phyloP scores from a whole-genome alignment of 1,284 basidiomycete genomes.

The Ceratobasidium theobromae region DNA sequence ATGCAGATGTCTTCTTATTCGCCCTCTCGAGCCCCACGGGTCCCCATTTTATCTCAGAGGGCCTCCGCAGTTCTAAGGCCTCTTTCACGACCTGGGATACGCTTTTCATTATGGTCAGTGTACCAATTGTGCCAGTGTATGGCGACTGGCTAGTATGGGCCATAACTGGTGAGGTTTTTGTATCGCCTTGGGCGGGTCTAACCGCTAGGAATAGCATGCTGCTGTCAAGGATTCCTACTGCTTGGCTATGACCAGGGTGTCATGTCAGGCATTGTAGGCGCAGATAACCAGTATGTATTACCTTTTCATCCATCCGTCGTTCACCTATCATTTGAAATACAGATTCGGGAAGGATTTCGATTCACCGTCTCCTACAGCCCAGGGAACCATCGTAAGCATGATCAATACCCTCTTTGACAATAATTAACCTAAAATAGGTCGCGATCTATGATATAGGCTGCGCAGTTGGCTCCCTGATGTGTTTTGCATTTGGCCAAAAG shows the following conservation, averaged over 20 bases:
- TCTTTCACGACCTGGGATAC: not conserved
- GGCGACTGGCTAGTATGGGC: slow-evolving; percentile 46
- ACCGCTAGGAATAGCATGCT: slow-evolving; percentile 43
- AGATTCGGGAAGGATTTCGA: slow-evolving; percentile 49
- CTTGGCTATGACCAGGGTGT: slow-evolving; percentile 53
- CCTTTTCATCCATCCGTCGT: too few relatives aligned
- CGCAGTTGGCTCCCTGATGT: slow-evolving; percentile 24
- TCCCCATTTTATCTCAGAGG: not conserved
- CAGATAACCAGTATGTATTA: slow-evolving; percentile 12
- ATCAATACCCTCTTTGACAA: not conserved
- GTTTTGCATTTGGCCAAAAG: slow-evolving; percentile 19
- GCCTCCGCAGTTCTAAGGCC: not conserved
- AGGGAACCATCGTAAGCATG: slow-evolving; percentile 48
- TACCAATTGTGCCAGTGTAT: slow-evolving; percentile 19
- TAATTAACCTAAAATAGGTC: slow-evolving; percentile 33
- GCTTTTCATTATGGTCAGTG: not conserved
- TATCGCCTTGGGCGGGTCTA: not conserved
- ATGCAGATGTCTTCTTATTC: too few relatives aligned
- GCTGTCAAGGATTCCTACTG: slow-evolving; percentile 50
- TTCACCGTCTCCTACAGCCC: slow-evolving; percentile 46
- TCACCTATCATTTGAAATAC: not conserved
- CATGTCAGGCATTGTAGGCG: slow-evolving; percentile 50
- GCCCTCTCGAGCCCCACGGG: not conserved
- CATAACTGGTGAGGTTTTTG: slow-evolving; percentile 44
- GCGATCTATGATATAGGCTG: slow-evolving; percentile 39